Conservation (phyloP, 495 filamentous ascomycete species). For the Penicillium taxi region DNA sequence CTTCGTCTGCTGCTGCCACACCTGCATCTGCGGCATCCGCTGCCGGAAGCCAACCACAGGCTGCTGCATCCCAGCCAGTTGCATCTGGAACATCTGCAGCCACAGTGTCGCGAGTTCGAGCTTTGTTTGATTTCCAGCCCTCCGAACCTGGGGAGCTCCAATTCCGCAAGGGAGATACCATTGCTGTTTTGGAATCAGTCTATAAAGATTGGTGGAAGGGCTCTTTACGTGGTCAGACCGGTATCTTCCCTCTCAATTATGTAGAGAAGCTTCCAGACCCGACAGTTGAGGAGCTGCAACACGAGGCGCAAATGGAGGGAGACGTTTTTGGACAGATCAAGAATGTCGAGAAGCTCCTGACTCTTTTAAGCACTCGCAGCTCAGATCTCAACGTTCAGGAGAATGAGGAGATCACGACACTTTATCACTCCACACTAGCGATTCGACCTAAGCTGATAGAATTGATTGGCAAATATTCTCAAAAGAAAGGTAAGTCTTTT, state of each 20-base stretch:
- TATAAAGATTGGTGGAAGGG: slow-evolving; percentile 99
- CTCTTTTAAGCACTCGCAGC: slow-evolving; percentile 87
- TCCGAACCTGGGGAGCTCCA: slow-evolving; percentile 91
- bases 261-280: slow-evolving; percentile 96
- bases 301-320: slow-evolving; percentile 93
- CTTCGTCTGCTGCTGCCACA: slow-evolving; percentile 19
- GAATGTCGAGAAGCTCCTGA: slow-evolving; percentile 95
- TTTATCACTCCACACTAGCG: slow-evolving; percentile 89
- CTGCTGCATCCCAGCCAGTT: slow-evolving; percentile 39
- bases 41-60: slow-evolving; percentile 37
- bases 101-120: slow-evolving; percentile 88
- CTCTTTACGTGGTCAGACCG: slow-evolving; percentile 84
- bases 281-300: slow-evolving; percentile 86
- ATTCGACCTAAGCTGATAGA: slow-evolving; percentile 97
- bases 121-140: slow-evolving; percentile 89
- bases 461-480: slow-evolving; percentile 96
- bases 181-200: slow-evolving; percentile 92
- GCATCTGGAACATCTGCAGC: slow-evolving; percentile 82
- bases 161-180: slow-evolving; percentile 94
- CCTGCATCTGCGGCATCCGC: slow-evolving; percentile 22
- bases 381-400: slow-evolving; percentile 79
- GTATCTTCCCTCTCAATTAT: slow-evolving; percentile 97
- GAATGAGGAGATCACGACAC: slow-evolving; percentile 84
- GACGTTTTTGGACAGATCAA: slow-evolving; percentile 98
- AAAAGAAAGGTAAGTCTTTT: slow-evolving; percentile 78